Conservation (phyloP, 1,284 basidiomycete genomes). For the Malassezia psittaci region DNA sequence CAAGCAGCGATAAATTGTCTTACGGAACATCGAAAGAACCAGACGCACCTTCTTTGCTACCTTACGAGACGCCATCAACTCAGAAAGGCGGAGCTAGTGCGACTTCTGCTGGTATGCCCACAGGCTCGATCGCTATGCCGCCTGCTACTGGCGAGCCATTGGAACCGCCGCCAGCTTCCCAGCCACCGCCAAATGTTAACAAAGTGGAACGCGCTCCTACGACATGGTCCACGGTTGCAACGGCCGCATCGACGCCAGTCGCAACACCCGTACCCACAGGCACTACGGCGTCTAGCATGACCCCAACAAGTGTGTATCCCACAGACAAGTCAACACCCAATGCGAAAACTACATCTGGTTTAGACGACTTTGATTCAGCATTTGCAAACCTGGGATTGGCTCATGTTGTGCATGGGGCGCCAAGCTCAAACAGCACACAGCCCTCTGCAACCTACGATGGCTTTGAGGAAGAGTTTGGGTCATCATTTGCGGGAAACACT, state of each 20-base stretch:
- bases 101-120: no score
- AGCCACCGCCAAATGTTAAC: neutral
- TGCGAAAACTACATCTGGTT: slow-evolving; percentile 1
- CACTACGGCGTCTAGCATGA: neutral
- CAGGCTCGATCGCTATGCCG: neutral
- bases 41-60: no score
- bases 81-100: neutral
- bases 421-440: neutral
- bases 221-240: neutral
- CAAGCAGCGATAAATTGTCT: neutral
- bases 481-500: neutral
- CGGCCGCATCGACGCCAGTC: neutral
- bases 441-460: neutral
- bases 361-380: slow-evolving; percentile 45
- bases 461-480: slow-evolving; percentile 34
- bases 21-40: no score
- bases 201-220: neutral
- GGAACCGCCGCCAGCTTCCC: neutral
- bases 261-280: neutral
- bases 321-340: neutral
- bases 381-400: slow-evolving; percentile 41
- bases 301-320: neutral
- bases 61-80: no score
- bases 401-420: slow-evolving; percentile 20
- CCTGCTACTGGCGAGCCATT: neutral